A percentile compares a stretch with the other conserved stretches of the same genome.
Conservation (phyloP, 805 yeast species). For the Metschnikowia lochheadii region DNA sequence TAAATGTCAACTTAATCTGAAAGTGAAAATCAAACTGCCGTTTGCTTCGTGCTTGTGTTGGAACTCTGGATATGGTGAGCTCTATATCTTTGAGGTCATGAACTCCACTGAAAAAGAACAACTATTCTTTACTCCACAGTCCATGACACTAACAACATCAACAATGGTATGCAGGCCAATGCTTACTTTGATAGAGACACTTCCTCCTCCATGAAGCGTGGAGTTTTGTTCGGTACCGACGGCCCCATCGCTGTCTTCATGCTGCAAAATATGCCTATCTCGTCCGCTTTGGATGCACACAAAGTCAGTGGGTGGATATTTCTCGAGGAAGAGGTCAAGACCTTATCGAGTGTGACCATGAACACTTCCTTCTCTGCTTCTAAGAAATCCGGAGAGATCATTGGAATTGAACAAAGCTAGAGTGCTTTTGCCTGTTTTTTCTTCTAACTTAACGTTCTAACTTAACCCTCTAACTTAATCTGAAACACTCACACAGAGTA, state of each 20-base stretch:
- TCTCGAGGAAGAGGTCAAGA: slow-evolving; percentile 27
- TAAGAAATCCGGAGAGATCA: slow-evolving; percentile 22
- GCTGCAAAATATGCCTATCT: slow-evolving; percentile 50
- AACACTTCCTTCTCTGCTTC: slow-evolving; percentile 20
- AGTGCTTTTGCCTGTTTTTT: slow-evolving; percentile 11
- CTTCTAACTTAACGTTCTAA: too few species aligned
- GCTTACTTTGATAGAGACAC: slow-evolving; percentile 58
- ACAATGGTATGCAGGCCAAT: slow-evolving; percentile 52
- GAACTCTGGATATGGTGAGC: slow-evolving; percentile 77
- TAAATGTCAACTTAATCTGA: too few species aligned
- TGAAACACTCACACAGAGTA: too few species aligned
- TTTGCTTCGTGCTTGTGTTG: slow-evolving; percentile 69
- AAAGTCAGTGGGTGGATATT: slow-evolving; percentile 46
- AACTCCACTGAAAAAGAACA: slow-evolving; percentile 49
- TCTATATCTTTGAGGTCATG: slow-evolving; percentile 71
- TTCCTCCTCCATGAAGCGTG: slow-evolving; percentile 55
- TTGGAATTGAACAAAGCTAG: slow-evolving; percentile 11
- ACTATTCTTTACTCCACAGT: slow-evolving; percentile 58
- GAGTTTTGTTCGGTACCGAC: slow-evolving; percentile 60
- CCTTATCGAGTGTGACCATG: slow-evolving; percentile 25
- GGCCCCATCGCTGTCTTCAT: slow-evolving; percentile 62
- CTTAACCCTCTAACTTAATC: too few species aligned
- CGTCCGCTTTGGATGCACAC: slow-evolving; percentile 39
- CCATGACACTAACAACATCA: slow-evolving; percentile 63
- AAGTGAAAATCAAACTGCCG: slow-evolving; percentile 3